Conservation (phyloP, 2,329 filamentous ascomycete species). For the Alternaria sp. region DNA sequence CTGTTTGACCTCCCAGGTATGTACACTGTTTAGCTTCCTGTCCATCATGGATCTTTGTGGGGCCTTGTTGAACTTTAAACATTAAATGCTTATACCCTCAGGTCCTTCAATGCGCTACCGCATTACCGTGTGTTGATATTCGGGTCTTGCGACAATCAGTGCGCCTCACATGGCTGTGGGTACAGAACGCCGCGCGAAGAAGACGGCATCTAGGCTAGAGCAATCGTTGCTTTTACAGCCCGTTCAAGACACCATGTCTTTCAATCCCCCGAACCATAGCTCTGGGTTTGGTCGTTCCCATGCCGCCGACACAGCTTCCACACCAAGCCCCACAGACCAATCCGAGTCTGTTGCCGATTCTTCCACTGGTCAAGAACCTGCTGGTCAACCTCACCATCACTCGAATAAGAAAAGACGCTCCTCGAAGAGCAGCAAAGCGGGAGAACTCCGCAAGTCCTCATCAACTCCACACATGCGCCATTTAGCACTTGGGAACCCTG, state of each 20-base stretch:
- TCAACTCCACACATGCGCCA: constrained; percentile 61
- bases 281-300: constrained; percentile 37
- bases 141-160: constrained; percentile 38
- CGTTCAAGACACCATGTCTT: constrained; percentile 48
- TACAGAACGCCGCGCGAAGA: constrained; percentile 47
- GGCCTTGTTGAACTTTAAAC: constrained; percentile 34
- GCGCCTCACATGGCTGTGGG: constrained; percentile 52
- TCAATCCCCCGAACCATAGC: constrained; percentile 40
- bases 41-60: constrained; percentile 23
- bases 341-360: constrained; percentile 28
- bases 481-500: constrained; percentile 47
- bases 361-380: constrained; percentile 29
- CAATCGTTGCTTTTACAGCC: constrained; percentile 45
- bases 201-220: constrained; percentile 45
- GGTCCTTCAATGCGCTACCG: constrained; percentile 42
- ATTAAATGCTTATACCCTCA: constrained; percentile 42
- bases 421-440: constrained; percentile 52
- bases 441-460: constrained; percentile 53
- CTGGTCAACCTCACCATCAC: constrained; percentile 33
- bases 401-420: constrained; percentile 49
- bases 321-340: constrained; percentile 34
- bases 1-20: constrained; percentile 41
- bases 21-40: constrained; percentile 36
- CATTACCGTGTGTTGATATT: constrained; percentile 33
- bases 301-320: constrained; percentile 32